Base-by-base conservation (phyloP, 106 monocot species). In the Phalaenopsis equestris region DNA sequence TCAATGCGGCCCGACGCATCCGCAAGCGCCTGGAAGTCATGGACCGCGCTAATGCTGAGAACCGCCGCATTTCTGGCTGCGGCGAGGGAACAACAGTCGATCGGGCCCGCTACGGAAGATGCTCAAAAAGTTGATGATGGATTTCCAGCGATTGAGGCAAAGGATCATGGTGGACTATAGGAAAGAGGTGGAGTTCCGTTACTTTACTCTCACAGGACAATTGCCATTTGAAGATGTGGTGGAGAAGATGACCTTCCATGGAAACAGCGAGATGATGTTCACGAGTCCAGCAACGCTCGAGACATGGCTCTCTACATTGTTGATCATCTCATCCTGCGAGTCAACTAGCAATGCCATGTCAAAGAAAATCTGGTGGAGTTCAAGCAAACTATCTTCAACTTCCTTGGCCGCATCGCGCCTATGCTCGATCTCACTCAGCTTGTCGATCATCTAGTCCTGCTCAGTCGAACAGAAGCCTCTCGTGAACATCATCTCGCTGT, bases 51-150 rank as follows among this genome's bases (percentile, higher is more conserved):
- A 90, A 90, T 79, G 90, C 88, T 56, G 82, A 74, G 41, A 85
- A 84, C 77, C 84, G 93, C 2, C 76, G 84, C 17, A 6, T 10
- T 9, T 49, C 90, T 37, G 83, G 83, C 64, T 88, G 81, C 83
- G 74, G 85, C 15, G 88, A 88, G 48, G 93, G 93, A 15, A 86
- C 87, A 18, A 81, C 88, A 7, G 67, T 86, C 17, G 93, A 93
- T 82, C 86, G 93, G 39, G 86, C 90, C 41, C 75, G 93, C 89
- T 93, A 10, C 81, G 93, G 3, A 89, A 86, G 84, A 88, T 84
- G 80, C 84, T 93, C 72, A 88, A 84, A 48, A 90, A 93, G 72
- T 65, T 85, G 17, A 93, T 93, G 94, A 81, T 90, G 79, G 87
- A 83, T 72, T 94, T 94, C 80, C 86, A 86, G 74, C 79, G 52